Evolutionary conservation across 345 rosid genomes (phyloP), one percentile per base, ranked within the genome.

Genomic region (Carallia pectinifolia): DNA sequence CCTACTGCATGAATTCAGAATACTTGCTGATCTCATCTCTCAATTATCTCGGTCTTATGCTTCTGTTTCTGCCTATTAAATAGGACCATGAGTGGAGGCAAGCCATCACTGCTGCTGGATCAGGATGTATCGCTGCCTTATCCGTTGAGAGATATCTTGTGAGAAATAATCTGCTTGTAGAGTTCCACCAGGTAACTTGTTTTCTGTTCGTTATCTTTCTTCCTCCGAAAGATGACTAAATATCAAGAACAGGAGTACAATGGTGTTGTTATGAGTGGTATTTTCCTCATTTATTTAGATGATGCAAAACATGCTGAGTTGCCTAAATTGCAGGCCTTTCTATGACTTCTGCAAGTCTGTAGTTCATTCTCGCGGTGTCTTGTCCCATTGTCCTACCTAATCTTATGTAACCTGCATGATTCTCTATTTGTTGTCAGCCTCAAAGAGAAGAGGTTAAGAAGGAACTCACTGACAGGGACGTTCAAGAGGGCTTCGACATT

Each of bases 11-110:
- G 6, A 48, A 10, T 63, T 38, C 47, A 54, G 16, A 6, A 36
- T 0, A 50, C 36, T 16, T 65, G 59, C 18, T 56, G 8, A 58
- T 50, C 58, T 31, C 13, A 64, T 48, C 2, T 23, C 69, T 18
- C 44, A 16, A 64, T 70, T 53, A 16, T 30, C 64, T 47, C 7
- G 64, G 39, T 36, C 44, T 31, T 36, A 30, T 30, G 38, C 53
- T 39, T 66, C 7, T 4, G 47, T 53, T 64, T 15, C 23, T 62
- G 47, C 53, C 77, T 47, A 53, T 68, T 74, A 33, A 36, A 62
- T 71, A 90, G 98, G 97, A 94, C 75, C 96, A 86, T 67, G 96
- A 94, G 67, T 94, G 98, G 98, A 88, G 98, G 81, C 97, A 94
- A 84, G 98, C 98, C 7, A 39, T 94, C 77, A 94, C 97, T 58